Evolutionary conservation across 2,329 filamentous ascomycete genomes (phyloP).

Genomic region (Aspergillus niger): DNA sequence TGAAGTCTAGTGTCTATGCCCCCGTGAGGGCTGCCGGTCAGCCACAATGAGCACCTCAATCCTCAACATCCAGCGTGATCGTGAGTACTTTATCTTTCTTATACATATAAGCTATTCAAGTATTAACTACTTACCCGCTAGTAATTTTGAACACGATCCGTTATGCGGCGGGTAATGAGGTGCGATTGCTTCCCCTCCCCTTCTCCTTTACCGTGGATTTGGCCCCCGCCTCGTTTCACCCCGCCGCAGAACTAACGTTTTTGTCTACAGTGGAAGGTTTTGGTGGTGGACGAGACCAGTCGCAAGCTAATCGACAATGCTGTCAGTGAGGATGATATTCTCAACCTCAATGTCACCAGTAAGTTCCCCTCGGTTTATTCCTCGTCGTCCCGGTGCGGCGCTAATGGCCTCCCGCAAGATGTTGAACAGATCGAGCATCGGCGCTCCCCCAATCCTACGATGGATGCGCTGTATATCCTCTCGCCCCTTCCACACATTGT

Average conservation of each 20-base stretch:
- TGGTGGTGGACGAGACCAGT: constrained; percentile 83
- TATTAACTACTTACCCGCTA: constrained; percentile 32
- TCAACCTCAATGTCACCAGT: constrained; percentile 97
- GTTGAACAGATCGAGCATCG: constrained; percentile 92
- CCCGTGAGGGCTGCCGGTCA: constrained; percentile 36
- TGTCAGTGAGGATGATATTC: constrained; percentile 91
- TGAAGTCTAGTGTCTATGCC: constrained; percentile 18
- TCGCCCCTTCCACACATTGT: constrained; percentile 84
- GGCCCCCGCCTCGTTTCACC: background rate
- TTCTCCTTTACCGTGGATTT: constrained; percentile 23
- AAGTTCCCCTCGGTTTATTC: background rate
- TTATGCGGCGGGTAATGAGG: constrained; percentile 77
- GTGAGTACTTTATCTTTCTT: constrained; percentile 49
- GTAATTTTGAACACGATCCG: constrained; percentile 75
- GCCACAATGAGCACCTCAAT: constrained; percentile 79
- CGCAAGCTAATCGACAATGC: constrained; percentile 87
- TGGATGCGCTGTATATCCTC: constrained; percentile 93
- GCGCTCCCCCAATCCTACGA: constrained; percentile 78
- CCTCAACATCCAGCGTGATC: constrained; percentile 79
- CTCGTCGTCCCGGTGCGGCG: constrained; percentile 8
- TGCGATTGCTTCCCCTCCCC: constrained; percentile 47
- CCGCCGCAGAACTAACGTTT: constrained; percentile 29
- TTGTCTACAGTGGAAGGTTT: constrained; percentile 81
- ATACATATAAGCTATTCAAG: no score
- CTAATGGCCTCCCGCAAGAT: constrained; percentile 56